Percentiles rank a stretch among this genome's conserved stretches.
Evolutionary conservation across 2,329 filamentous ascomycete genomes (phyloP).

Genomic region (Thermoascus crustaceus): DNA sequence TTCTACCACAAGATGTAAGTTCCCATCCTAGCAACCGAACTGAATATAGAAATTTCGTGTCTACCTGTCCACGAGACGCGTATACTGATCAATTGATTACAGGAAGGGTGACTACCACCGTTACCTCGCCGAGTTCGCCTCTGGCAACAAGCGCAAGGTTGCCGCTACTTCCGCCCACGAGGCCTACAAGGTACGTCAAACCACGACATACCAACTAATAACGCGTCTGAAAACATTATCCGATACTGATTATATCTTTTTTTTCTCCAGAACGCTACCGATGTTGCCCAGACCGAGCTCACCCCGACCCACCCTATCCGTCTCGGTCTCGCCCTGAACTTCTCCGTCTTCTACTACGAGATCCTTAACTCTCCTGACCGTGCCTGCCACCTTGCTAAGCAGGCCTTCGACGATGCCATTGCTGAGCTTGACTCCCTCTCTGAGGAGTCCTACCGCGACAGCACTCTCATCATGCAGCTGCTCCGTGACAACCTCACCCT

Average conservation of each 20-base stretch:
- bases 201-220: not conserved
- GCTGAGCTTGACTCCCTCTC: conserved; percentile 96
- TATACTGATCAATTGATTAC: conserved; percentile 20
- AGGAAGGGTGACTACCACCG: conserved; percentile 99
- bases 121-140: conserved; percentile 94
- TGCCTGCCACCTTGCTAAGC: conserved; percentile 97
- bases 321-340: conserved; percentile 94
- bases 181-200: conserved; percentile 79
- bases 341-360: conserved; percentile 99
- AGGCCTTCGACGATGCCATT: conserved; percentile 97
- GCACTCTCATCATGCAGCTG: conserved; percentile 98
- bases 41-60: conserved; percentile 7
- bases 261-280: conserved; percentile 74
- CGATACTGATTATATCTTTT: conserved; percentile 1
- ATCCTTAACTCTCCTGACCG: conserved; percentile 97
- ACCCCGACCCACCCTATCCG: conserved; percentile 97
- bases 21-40: no score
- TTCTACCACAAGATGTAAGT: conserved; percentile 99
- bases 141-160: conserved; percentile 89
- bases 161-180: conserved; percentile 91
- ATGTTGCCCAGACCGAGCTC: conserved; percentile 95
- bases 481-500: conserved; percentile 96
- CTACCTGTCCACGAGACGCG: conserved; percentile 1
- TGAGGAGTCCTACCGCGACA: conserved; percentile 97
- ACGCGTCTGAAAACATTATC: not conserved